phyloP scores from a whole-genome alignment of 2,329 filamentous ascomycete species.

The Pyricularia sp. region DNA sequence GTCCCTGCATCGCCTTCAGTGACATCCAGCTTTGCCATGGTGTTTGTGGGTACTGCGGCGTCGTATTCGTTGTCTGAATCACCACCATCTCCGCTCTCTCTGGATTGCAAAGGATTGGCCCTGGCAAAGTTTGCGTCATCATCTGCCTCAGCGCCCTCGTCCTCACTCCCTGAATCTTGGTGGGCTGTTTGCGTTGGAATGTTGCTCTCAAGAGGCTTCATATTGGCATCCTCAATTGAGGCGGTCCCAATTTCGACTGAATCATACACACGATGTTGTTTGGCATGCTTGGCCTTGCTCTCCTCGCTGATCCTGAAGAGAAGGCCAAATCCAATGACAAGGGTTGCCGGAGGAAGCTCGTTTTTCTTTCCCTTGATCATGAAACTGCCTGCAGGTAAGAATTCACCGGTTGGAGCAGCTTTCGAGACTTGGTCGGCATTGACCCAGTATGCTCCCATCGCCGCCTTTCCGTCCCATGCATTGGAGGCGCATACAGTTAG shows the following conservation, averaged over 20 bases:
- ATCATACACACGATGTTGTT: slow-evolving; percentile 41
- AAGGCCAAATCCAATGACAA: slow-evolving; percentile 77
- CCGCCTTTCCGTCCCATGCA: slow-evolving; percentile 93
- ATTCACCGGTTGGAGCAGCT: slow-evolving; percentile 65
- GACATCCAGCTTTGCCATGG: slow-evolving; percentile 12
- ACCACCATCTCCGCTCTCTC: slow-evolving; percentile 7
- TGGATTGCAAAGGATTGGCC: slow-evolving; percentile 22
- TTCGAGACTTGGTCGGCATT: slow-evolving; percentile 83
- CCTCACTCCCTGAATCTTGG: slow-evolving; percentile 8
- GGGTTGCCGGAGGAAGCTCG: slow-evolving; percentile 72
- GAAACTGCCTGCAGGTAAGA: slow-evolving; percentile 66
- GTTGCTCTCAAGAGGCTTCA: slow-evolving; percentile 8
- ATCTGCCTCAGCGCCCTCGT: slow-evolving; percentile 7
- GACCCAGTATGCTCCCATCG: slow-evolving; percentile 96
- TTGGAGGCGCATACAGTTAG: slow-evolving; percentile 73
- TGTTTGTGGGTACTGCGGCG: slow-evolving; percentile 9
- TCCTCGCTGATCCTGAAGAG: slow-evolving; percentile 83
- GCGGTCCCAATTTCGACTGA: slow-evolving; percentile 6
- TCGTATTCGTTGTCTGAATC: slow-evolving; percentile 10
- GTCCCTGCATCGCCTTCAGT: background rate
- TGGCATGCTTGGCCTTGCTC: slow-evolving; percentile 68
- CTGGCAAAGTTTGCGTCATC: slow-evolving; percentile 18
- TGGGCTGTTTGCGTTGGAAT: slow-evolving; percentile 13
- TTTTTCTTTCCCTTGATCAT: slow-evolving; percentile 80
- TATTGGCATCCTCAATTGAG: slow-evolving; percentile 6